phyloP scores from a whole-genome alignment of 225 moss, liverwort and hornwort species.

The Pseudisothecium myosuroides region DNA sequence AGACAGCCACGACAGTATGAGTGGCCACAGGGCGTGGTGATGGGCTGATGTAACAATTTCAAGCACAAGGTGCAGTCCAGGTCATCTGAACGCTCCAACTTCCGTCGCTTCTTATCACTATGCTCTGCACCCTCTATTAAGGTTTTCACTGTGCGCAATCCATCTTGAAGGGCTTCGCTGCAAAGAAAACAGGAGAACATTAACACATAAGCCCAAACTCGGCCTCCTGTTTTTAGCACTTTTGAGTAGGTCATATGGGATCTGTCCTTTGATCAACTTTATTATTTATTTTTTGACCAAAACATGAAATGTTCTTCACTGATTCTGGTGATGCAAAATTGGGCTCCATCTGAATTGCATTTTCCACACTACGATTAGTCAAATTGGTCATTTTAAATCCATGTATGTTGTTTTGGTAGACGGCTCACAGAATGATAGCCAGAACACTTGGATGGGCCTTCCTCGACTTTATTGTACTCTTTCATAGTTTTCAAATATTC shows the following conservation, averaged over 20 bases:
- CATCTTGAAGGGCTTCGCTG: slow-evolving; percentile 34
- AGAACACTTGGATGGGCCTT: not conserved
- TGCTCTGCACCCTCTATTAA: slow-evolving; percentile 42
- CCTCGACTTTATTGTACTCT: not conserved
- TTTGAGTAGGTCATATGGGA: not conserved
- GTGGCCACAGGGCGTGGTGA: slow-evolving; percentile 93
- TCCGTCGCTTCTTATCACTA: slow-evolving; percentile 36
- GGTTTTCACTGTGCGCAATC: slow-evolving; percentile 33
- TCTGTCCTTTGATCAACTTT: not conserved
- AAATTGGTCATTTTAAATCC: not conserved
- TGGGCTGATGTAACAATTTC: slow-evolving; percentile 69
- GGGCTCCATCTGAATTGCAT: not conserved
- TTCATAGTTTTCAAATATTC: not conserved
- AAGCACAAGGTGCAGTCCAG: slow-evolving; percentile 87
- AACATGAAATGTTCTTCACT: not conserved
- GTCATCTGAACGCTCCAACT: slow-evolving; percentile 70
- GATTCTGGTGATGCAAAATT: not conserved
- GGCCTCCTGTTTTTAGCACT: not conserved
- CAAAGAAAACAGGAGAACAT: not conserved
- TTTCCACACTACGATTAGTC: not conserved
- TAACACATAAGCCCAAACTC: not conserved
- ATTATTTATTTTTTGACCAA: not conserved
- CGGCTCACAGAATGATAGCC: not conserved
- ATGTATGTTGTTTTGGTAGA: not conserved
- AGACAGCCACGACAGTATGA: slow-evolving; percentile 78